Percentiles rank a stretch among this genome's conserved stretches.
Conservation (phyloP, 169 alveolate genomes). For the Cryptosporidium sp. region DNA sequence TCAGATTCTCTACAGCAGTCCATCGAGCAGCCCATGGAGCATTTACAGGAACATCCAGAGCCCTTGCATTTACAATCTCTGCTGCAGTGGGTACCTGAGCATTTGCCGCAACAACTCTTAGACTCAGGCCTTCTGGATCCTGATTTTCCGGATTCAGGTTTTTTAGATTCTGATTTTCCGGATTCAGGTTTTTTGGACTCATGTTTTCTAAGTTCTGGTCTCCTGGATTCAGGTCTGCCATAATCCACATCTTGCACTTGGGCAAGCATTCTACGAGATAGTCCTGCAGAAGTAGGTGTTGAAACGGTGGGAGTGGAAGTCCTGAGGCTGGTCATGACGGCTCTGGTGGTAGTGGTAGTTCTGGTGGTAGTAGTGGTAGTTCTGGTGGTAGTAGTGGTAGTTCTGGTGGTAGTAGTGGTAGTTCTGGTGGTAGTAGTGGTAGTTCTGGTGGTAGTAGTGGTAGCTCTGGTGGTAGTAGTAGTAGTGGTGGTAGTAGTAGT, state of each 20-base stretch:
- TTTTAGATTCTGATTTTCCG: not conserved
- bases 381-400: conserved; percentile 3
- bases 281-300: not conserved
- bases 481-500: conserved; percentile 28
- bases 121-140: not conserved
- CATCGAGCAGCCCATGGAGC: not conserved
- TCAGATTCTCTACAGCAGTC: not conserved
- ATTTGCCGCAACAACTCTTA: not conserved
- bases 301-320: conserved; percentile 26
- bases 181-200: conserved; percentile 1
- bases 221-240: not conserved
- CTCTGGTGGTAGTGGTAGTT: conserved; percentile 11
- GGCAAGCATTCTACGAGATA: conserved; percentile 9
- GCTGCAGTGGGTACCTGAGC: not conserved
- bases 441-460: conserved; percentile 25
- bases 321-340: not conserved
- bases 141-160: not conserved
- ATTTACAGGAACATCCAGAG: not conserved
- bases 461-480: conserved; percentile 7
- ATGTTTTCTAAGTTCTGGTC: not conserved
- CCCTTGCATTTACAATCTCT: not conserved
- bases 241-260: not conserved
- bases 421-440: not conserved
- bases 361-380: not conserved
- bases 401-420: conserved; percentile 19